Evolutionary conservation across 2,329 filamentous ascomycete species (phyloP), one percentile per base, ranked within the genome.

Genomic region (Epicoccum sorghinum): DNA sequence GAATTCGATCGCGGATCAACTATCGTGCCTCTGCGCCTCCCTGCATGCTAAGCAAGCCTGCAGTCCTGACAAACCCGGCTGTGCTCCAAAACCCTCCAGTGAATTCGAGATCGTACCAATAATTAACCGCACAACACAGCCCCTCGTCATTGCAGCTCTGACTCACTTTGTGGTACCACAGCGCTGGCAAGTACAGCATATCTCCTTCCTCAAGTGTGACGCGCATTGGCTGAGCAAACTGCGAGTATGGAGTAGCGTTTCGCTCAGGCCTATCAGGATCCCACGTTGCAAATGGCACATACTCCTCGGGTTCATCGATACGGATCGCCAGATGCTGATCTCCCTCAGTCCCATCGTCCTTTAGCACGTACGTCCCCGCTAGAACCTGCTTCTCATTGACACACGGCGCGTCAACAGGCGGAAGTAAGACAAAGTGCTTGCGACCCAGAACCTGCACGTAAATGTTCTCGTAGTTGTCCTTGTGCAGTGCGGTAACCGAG

Each of bases 91-190:
- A 83, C 0, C 84, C 82, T 0, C 89, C 89, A 24, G 79, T 80
- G 64, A 90, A 93, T 27, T 91, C 87, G 82, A 93, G 89, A 69
- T 93, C 89, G 61, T 92, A 92, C 88, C 90, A 95, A 72, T 93
- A 93, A 66, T 95, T 95, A 33, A 92, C 86, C 1, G 90, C 89
- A 50, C 89, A 85, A 37, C 89, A 91, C 29, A 93, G 85, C 0
- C 87, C 88, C 58, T 92, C 89, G 0, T 84, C 77, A 0, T 80
- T 81, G 60, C 85, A 86, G 2, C 83, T 86, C 69, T 95, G 90
- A 6, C 83, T 86, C 4, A 95, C 90, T 70, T 93, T 92, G 70
- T 95, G 90, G 69, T 73, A 89, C 90, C 90, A 95, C 80, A 93
- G 83, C 5, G 89, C 86, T 6, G 90, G 90, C 27, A 95, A 77